These are phyloP conservation scores for Tetratostichococcus sp. DNA, from an alignment of 139 green algal species.

Conservation along the genomic window DNA sequence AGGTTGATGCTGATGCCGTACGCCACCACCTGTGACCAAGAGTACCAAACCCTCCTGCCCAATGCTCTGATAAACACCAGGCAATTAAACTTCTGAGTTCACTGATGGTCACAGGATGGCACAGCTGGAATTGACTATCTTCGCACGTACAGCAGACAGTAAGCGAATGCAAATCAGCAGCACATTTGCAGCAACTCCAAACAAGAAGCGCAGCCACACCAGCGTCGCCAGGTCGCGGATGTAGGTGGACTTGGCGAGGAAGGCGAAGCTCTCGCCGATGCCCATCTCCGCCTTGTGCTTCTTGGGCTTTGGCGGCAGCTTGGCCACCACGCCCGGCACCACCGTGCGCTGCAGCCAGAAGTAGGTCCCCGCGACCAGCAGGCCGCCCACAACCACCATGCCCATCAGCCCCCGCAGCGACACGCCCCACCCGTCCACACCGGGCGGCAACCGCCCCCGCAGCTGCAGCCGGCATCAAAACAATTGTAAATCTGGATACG, in stretches of 20 bases:
- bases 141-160: no score
- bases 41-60: no score
- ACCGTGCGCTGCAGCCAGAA: slow-evolving; percentile 81
- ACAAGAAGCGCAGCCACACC: slow-evolving; percentile 39
- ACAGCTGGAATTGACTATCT: no score
- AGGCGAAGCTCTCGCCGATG: slow-evolving; percentile 89
- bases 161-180: not conserved
- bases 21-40: slow-evolving; percentile 84
- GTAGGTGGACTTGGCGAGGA: slow-evolving; percentile 91
- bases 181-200: no score
- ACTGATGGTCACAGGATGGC: no score
- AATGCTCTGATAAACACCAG: no score
- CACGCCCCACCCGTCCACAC: slow-evolving; percentile 94
- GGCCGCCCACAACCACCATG: slow-evolving; percentile 87
- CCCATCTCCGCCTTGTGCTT: slow-evolving; percentile 90
- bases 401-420: slow-evolving; percentile 95
- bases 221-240: slow-evolving; percentile 94
- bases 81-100: no score
- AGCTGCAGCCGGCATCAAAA: slow-evolving; percentile 38
- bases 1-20: slow-evolving; percentile 99
- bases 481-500: no score
- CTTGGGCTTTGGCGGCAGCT: slow-evolving; percentile 68
- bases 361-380: slow-evolving; percentile 80
- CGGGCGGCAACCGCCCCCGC: slow-evolving; percentile 81
- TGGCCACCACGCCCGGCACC: slow-evolving; percentile 58